Conservation (phyloP, 1,284 basidiomycete genomes). For the Schizophyllum commune region DNA sequence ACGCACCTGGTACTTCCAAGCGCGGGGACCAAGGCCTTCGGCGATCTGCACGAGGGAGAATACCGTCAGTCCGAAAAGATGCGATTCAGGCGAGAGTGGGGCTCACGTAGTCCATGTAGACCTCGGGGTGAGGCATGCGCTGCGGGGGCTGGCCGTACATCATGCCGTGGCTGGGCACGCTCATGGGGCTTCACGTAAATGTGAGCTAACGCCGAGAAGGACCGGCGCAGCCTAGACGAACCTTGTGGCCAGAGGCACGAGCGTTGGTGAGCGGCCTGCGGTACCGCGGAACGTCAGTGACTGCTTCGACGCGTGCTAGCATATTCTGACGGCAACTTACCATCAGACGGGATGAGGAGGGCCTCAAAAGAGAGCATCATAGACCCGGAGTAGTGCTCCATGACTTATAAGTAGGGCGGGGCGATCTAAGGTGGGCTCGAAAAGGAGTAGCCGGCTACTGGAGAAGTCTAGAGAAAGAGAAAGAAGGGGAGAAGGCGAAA, state of each 20-base stretch:
- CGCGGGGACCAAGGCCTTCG: constrained; percentile 54
- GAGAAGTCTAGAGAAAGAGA: background rate
- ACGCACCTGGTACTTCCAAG: constrained; percentile 67
- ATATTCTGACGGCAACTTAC: constrained; percentile 17
- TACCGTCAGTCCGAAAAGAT: constrained; percentile 4
- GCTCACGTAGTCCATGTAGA: constrained; percentile 71
- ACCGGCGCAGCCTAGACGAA: constrained; percentile 10
- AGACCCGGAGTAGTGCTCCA: constrained; percentile 45
- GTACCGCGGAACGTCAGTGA: background rate
- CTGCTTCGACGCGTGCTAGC: background rate
- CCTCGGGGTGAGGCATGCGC: constrained; percentile 71
- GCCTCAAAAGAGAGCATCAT: constrained; percentile 39
- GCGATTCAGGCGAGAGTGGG: constrained; percentile 5
- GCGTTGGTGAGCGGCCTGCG: constrained; percentile 50
- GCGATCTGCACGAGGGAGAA: constrained; percentile 36
- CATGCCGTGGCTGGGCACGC: constrained; percentile 36
- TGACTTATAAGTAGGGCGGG: constrained; percentile 16
- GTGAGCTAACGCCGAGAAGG: background rate
- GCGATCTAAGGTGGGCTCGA: background rate
- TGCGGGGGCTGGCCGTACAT: constrained; percentile 32
- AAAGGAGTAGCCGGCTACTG: background rate
- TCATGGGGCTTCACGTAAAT: constrained; percentile 37
- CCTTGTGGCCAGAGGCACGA: constrained; percentile 64
- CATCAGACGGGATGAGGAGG: constrained; percentile 56
- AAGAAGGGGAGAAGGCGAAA: background rate